These are phyloP conservation scores for Picochlorum sp. DNA, from an alignment of 139 green algal genomes.

Conservation along the genomic window DNA sequence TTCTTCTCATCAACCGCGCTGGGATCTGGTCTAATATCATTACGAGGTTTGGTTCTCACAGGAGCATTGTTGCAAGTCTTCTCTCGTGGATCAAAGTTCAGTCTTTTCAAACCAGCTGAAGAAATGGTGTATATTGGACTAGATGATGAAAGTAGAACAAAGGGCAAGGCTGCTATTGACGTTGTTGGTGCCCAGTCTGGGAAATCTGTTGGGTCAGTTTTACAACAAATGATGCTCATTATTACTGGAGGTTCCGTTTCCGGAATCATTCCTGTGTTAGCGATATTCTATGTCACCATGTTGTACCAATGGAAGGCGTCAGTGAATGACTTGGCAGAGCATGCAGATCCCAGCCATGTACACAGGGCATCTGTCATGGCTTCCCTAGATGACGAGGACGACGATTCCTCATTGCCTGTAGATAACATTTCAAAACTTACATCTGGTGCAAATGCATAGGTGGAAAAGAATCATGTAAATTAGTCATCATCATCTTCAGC, in stretches of 20 bases:
- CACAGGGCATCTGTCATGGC: conserved; percentile 14
- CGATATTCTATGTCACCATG: conserved; percentile 59
- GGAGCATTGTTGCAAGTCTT: conserved; percentile 76
- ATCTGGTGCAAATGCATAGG: no score
- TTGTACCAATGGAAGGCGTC: conserved; percentile 44
- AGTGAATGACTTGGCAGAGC: conserved; percentile 28
- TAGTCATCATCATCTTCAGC: no score
- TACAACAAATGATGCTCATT: conserved; percentile 61
- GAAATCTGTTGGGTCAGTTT: conserved; percentile 50
- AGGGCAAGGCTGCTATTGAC: conserved; percentile 91
- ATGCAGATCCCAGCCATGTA: conserved; percentile 25
- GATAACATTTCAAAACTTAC: not conserved
- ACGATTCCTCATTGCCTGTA: not conserved
- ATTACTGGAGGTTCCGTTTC: conserved; percentile 48
- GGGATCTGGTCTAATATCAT: not conserved
- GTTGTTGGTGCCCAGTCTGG: conserved; percentile 75
- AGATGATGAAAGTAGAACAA: conserved; percentile 66
- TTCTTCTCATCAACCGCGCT: conserved; percentile 12
- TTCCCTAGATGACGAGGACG: not conserved
- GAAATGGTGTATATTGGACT: conserved; percentile 86
- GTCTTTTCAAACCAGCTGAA: conserved; percentile 88
- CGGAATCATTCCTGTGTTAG: conserved; percentile 63
- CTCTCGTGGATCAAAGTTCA: conserved; percentile 77
- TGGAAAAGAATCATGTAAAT: no score
- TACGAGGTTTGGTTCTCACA: conserved; percentile 42